Base-by-base conservation (phyloP, 495 filamentous ascomycete species). In the Podospora pseudopauciseta region DNA sequence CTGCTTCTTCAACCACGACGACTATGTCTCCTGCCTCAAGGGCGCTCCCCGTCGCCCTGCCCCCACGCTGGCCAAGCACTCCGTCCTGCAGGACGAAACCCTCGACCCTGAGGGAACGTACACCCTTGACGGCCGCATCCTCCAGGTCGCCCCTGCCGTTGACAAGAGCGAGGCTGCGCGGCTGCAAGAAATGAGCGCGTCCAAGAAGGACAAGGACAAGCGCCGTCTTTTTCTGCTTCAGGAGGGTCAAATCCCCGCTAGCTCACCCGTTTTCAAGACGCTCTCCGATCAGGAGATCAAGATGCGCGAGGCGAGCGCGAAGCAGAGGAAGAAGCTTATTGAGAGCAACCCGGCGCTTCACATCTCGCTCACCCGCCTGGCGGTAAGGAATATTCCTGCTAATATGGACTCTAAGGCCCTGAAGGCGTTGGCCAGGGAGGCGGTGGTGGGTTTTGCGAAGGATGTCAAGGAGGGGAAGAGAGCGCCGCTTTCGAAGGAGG, bases 331-430 rank as follows among this genome's bases (percentile, higher is more conserved):
- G 79, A 89, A 87, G 65, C 85, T 98, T 65, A 92, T 98, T 74
- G 88, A 96, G 79, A 88, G 85, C 74, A 97, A 98, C 77, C 95
- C 96, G 0, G 88, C 87, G 39, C 86, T 99, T 16, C 92, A 98
- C 77, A 81, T 99, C 62, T 93, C 90, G 74, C 83, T 99, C 20
- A 97, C 93, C 13, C 92, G 95, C 69, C 87, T 99, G n/a, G 92
- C 93, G 0, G 82, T 99, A 62, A 92, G 95, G 68, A 99, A 99
- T 73, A 85, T 99, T 26, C 96, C 95, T 7, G 88, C 89, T 65
- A 89, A 89, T 74, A 82, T 96, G 70, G 90, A 86, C 30, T 92
- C 91, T 16, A 98, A 97, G 80, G 91, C 91, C 64, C 84, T 99
- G 54, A 99, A 99, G 75, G 89, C 89, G 0, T 86, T 99, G 16